phyloP scores from a whole-genome alignment of 139 green algal species.

The Axilococcus clingmanii region DNA sequence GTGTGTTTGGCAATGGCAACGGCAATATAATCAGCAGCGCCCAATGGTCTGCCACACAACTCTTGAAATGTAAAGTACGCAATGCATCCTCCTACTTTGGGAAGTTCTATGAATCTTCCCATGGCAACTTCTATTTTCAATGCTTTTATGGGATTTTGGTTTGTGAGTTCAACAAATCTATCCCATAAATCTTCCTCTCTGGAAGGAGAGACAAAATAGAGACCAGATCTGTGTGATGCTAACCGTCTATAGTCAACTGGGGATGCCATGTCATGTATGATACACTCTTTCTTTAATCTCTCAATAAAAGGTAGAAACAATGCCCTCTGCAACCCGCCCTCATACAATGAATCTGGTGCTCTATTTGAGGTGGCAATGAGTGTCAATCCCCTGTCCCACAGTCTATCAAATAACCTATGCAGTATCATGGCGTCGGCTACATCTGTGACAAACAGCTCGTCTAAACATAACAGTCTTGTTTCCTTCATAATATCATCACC shows the following conservation, averaged over 20 bases:
- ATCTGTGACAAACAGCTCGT: constrained; percentile 97
- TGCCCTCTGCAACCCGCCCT: constrained; percentile 83
- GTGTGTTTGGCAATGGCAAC: constrained; percentile 65
- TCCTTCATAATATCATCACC: constrained; percentile 45
- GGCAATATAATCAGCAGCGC: constrained; percentile 81
- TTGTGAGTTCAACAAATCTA: constrained; percentile 42
- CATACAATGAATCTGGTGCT: constrained; percentile 79
- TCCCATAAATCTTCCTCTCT: constrained; percentile 25
- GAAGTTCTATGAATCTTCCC: constrained; percentile 64
- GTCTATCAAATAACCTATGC: constrained; percentile 68
- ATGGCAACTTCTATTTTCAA: constrained; percentile 60
- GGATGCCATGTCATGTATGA: constrained; percentile 80
- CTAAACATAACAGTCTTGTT: constrained; percentile 75
- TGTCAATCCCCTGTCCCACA: constrained; percentile 53
- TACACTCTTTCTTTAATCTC: constrained; percentile 51
- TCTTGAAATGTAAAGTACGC: constrained; percentile 72
- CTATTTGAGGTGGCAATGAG: constrained; percentile 83
- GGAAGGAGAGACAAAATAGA: constrained; percentile 63
- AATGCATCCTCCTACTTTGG: constrained; percentile 37
- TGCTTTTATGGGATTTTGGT: constrained; percentile 1
- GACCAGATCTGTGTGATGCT: constrained; percentile 54
- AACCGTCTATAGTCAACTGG: constrained; percentile 77
- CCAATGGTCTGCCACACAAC: constrained; percentile 70
- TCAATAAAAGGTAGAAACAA: constrained; percentile 97
- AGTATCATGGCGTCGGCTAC: constrained; percentile 94